phyloP scores from a whole-genome alignment of 768 basidiomycete species.

The Punctularia strigosozonata region DNA sequence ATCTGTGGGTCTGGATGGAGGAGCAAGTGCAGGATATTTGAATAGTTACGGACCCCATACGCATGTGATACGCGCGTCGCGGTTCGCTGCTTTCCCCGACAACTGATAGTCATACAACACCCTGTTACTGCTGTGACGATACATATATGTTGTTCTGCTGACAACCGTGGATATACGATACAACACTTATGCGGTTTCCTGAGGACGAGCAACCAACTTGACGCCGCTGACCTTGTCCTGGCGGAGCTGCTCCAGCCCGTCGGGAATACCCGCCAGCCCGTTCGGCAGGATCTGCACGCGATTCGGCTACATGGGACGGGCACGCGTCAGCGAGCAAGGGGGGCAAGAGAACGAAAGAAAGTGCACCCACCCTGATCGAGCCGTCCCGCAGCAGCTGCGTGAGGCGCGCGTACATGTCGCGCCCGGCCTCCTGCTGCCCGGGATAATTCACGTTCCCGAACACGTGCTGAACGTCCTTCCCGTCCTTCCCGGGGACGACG shows the following conservation, averaged over 20 bases:
- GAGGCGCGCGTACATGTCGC: constrained; percentile 18
- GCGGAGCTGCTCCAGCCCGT: constrained; percentile 29
- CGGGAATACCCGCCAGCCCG: constrained; percentile 14
- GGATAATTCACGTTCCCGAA: constrained; percentile 6
- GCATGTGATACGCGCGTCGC: no score
- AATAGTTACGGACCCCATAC: no score
- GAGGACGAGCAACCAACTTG: constrained; percentile 32
- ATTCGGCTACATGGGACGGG: constrained; percentile 4
- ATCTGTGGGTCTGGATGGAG: constrained; percentile 17
- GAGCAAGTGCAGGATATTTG: constrained; percentile 4
- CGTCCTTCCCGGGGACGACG: constrained; percentile 2
- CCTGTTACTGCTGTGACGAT: no score
- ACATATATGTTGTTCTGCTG: no score
- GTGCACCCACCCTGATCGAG: constrained; percentile 16
- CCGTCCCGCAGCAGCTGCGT: constrained; percentile 19
- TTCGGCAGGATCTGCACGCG: not conserved
- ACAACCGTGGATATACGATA: no score
- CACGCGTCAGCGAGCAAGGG: no score
- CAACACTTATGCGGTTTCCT: constrained; percentile 28
- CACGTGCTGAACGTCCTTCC: constrained; percentile 4
- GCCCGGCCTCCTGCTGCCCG: constrained; percentile 16
- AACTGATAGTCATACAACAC: no score
- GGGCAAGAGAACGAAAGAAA: not conserved
- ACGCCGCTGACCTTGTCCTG: constrained; percentile 29
- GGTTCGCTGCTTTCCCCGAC: no score